Conservation (phyloP, 2,329 filamentous ascomycete species). For the Ramularia collo-cygni region DNA sequence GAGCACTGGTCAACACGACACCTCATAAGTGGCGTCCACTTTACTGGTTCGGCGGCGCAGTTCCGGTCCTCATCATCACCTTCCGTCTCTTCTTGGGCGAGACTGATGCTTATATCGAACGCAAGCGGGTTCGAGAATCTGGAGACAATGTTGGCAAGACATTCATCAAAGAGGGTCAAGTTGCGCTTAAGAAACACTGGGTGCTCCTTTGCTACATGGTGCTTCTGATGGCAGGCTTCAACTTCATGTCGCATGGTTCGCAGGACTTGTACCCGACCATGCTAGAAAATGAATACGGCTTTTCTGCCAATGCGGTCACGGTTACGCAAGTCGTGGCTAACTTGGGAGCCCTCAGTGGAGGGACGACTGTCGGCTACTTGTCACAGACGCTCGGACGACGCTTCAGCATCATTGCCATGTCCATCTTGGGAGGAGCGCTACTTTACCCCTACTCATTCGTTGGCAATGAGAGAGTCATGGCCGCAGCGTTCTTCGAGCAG, state of each 20-base stretch:
- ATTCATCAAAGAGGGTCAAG: slow-evolving; percentile 69
- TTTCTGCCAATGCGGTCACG: slow-evolving; percentile 42
- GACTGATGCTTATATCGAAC: slow-evolving; percentile 64
- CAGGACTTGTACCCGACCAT: slow-evolving; percentile 59
- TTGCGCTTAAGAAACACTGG: slow-evolving; percentile 76
- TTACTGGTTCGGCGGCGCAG: slow-evolving; percentile 82
- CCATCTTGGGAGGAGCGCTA: slow-evolving; percentile 62
- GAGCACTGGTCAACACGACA: slow-evolving; percentile 67
- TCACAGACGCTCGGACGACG: slow-evolving; percentile 42
- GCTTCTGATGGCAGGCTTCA: slow-evolving; percentile 82
- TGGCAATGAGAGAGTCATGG: slow-evolving; percentile 57
- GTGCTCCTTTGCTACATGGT: slow-evolving; percentile 72
- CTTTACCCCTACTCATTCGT: slow-evolving; percentile 79
- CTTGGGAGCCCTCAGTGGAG: slow-evolving; percentile 43
- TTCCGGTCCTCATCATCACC: slow-evolving; percentile 71
- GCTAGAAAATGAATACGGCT: slow-evolving; percentile 52
- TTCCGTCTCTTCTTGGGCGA: slow-evolving; percentile 74
- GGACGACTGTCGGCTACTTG: slow-evolving; percentile 41
- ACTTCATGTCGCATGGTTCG: slow-evolving; percentile 78
- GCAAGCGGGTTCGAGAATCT: slow-evolving; percentile 56
- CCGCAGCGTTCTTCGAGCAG: slow-evolving; percentile 72
- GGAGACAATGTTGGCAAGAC: slow-evolving; percentile 56
- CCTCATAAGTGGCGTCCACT: slow-evolving; percentile 74
- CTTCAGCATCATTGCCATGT: slow-evolving; percentile 43
- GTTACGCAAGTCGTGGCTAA: slow-evolving; percentile 46